Base-by-base conservation (phyloP, 176 grass and related monocot species). In the Stipa capillata region DNA sequence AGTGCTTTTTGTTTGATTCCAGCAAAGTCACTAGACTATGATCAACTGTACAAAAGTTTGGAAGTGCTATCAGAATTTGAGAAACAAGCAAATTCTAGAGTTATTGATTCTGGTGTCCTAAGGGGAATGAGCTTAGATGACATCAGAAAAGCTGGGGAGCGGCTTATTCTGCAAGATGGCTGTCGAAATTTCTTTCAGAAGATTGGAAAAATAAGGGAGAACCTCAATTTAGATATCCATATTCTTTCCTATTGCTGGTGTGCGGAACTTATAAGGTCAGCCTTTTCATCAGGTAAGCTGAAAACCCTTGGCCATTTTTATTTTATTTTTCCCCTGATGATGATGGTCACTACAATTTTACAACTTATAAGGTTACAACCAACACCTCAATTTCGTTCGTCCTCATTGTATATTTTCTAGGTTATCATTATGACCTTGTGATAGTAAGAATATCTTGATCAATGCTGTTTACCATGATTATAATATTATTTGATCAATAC, bases 221-320 rank as follows among this genome's bases (percentile, higher is more conserved):
- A 82, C 18, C 70, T 72, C 49, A 84, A 91, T 64, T 69, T 90
- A n/a, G 90, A 98, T 94, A 56, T 94, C 33, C 96, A 98, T 82
- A 68, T 98, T 94, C 92, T 98, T 73, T 94, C 95, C 58, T 94
- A 90, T 79, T 98, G 96, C 60, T 95, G 96, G 92, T 98, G 96
- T 85, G 90, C 81, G 16, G 96, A 98, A 24, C 96, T 98, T 74
- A 98, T 98, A 45, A 87, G 92, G 74, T 98, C 96, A 20, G 74
- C 74, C 18, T 98, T 98, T 85, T 94, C 87, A 80, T 90, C 96
- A 93, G 96, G 96, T 95, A 89, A 67, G 18, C 15, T 66, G 29
- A 61, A 63, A 72, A 65, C 8, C 57, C 27, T 39, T 17, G 6
- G 44, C 17, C 31, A 35, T 50, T 44, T 80, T 73, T 65, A 49